Percentiles rank a stretch among this genome's conserved stretches.
phyloP scores from a whole-genome alignment of 1,284 basidiomycete genomes.

The Cryptococcus amylolentus region DNA sequence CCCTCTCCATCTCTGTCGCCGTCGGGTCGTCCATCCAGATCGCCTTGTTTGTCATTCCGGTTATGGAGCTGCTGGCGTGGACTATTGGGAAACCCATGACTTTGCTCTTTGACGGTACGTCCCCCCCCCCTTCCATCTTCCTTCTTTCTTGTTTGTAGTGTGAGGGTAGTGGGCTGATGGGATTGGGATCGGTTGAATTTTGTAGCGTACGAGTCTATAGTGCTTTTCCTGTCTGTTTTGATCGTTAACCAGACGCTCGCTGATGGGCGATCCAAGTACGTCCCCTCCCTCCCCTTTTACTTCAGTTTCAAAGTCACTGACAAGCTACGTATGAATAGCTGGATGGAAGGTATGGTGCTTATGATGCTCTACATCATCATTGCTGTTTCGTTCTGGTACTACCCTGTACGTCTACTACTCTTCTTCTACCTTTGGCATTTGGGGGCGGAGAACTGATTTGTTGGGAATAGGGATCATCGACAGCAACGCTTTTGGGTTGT shows the following conservation, averaged over 20 bases:
- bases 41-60: slow-evolving; percentile 74
- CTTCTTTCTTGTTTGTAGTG: background rate
- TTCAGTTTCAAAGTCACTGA: background rate
- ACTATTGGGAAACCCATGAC: slow-evolving; percentile 53
- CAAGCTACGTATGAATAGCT: slow-evolving; percentile 19
- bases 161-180: too few relatives aligned
- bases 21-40: slow-evolving; percentile 94
- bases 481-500: slow-evolving; percentile 39
- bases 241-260: slow-evolving; percentile 76
- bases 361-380: slow-evolving; percentile 54
- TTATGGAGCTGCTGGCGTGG: slow-evolving; percentile 56
- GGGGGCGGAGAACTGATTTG: background rate
- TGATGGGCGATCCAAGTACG: slow-evolving; percentile 55
- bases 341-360: slow-evolving; percentile 56
- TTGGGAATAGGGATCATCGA: slow-evolving; percentile 29
- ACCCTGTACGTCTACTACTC: slow-evolving; percentile 21
- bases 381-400: slow-evolving; percentile 48
- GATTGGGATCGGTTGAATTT: too few relatives aligned
- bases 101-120: slow-evolving; percentile 46
- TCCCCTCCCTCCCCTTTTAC: background rate
- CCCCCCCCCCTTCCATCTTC: background rate
- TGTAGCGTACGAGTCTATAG: slow-evolving; percentile 49
- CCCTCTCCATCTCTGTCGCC: slow-evolving; percentile 67
- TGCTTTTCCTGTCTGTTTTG: slow-evolving; percentile 62
- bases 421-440: background rate